Percentiles rank a stretch among this genome's conserved stretches.
Conservation (phyloP, 257 asterid species). For the Lycium barbarum region DNA sequence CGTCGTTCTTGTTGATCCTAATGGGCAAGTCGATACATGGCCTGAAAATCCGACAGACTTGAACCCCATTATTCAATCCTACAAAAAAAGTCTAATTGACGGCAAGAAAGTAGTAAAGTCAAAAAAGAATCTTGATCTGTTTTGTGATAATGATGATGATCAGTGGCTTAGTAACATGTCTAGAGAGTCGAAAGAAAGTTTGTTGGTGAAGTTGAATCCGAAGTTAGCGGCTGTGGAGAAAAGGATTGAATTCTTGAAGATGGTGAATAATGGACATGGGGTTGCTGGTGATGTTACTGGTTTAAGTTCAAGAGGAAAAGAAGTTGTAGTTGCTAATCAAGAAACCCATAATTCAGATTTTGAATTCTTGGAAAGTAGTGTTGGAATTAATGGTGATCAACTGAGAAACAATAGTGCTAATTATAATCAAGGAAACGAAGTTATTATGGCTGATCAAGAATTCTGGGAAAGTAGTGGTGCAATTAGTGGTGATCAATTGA, state of each 20-base stretch:
- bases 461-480: not conserved
- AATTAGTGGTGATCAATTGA: not conserved
- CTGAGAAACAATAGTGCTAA: too few relatives aligned
- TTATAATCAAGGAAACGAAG: too few relatives aligned
- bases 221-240: not conserved
- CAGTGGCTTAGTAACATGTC: not conserved
- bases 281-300: not conserved
- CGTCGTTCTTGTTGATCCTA: constrained; percentile 19
- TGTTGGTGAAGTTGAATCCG: constrained; percentile 7
- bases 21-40: constrained; percentile 32
- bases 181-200: not conserved
- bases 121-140: not conserved
- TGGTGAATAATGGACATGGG: not conserved
- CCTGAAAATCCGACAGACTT: constrained; percentile 32
- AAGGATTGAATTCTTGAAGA: constrained; percentile 14
- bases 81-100: not conserved
- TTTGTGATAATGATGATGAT: not conserved
- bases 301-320: not conserved
- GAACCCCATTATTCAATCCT: not conserved
- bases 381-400: not conserved
- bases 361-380: not conserved
- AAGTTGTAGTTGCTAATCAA: not conserved
- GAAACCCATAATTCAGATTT: not conserved
- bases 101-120: not conserved
- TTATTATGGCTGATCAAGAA: not conserved